A percentile compares a stretch with the other conserved stretches of the same genome.
Evolutionary conservation across 108 stramenopile genomes (phyloP).

Genomic region (Cyclotella kingstonii): DNA sequence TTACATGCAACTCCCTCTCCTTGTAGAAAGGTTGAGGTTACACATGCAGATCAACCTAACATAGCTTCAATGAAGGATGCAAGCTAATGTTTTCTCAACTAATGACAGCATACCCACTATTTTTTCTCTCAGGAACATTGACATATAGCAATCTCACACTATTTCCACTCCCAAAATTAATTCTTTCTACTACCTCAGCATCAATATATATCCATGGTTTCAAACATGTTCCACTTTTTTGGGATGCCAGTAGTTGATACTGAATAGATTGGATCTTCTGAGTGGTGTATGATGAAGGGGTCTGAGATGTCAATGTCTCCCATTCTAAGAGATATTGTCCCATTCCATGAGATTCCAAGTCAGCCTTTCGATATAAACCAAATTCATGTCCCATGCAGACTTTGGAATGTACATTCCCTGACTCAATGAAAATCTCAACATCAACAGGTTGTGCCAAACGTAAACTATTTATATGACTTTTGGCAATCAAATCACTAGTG

Average conservation of each 20-base stretch:
- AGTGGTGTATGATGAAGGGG: background rate
- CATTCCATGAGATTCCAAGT: conserved; percentile 43
- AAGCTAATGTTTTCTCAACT: too few species aligned
- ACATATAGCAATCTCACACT: conserved; percentile 54
- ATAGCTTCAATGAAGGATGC: too few species aligned
- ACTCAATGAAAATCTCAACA: conserved; percentile 60
- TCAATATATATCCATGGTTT: conserved; percentile 65
- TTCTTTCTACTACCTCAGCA: conserved; percentile 60
- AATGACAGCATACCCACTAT: conserved; percentile 38
- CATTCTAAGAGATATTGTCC: conserved; percentile 9
- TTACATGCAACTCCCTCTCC: too few species aligned
- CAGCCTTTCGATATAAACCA: conserved; percentile 61
- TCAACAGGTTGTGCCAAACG: conserved; percentile 39
- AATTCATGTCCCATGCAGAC: conserved; percentile 49
- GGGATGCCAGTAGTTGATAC: conserved; percentile 10
- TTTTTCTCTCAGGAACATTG: conserved; percentile 47
- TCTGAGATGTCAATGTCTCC: conserved; percentile 12
- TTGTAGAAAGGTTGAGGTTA: too few species aligned
- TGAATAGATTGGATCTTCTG: conserved; percentile 21
- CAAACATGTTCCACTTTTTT: conserved; percentile 2
- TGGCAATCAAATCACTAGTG: background rate
- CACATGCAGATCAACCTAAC: too few species aligned
- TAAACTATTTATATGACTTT: too few species aligned
- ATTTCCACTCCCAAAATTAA: conserved; percentile 61
- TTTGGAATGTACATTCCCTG: conserved; percentile 59